phyloP scores from a whole-genome alignment of 345 rosid species.

The Anacardium occidentale region DNA sequence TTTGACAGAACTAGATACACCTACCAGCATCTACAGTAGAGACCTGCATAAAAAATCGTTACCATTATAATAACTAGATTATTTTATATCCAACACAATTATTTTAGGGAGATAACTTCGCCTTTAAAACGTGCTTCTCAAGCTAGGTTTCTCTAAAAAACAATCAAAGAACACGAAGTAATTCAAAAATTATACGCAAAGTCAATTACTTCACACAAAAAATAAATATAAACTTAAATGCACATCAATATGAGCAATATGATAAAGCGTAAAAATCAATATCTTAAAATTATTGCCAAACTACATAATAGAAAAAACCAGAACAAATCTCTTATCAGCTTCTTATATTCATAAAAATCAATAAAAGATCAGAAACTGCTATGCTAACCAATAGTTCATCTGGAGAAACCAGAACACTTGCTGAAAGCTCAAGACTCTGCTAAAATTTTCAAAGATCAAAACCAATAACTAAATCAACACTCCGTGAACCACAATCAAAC shows the following conservation, averaged over 20 bases:
- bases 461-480: not conserved
- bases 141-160: slow-evolving; percentile 2
- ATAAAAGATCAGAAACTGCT: slow-evolving; percentile 5
- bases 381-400: not conserved
- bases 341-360: not conserved
- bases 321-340: not conserved
- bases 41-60: slow-evolving; percentile 5
- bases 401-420: not conserved
- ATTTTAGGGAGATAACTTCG: not conserved
- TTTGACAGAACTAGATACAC: slow-evolving; percentile 18
- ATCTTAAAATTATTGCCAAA: not conserved
- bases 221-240: not conserved
- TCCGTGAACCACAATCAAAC: not conserved
- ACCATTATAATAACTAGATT: not conserved
- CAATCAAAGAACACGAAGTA: not conserved
- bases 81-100: not conserved
- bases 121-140: slow-evolving; percentile 10
- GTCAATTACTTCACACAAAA: not conserved
- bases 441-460: slow-evolving; percentile 6
- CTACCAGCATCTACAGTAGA: slow-evolving; percentile 30
- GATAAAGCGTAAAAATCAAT: slow-evolving; percentile 7
- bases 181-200: not conserved
- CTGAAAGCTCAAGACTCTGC: slow-evolving; percentile 10
- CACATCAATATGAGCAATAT: slow-evolving; percentile 1
- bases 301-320: not conserved